phyloP scores from a whole-genome alignment of 768 basidiomycete genomes.

The Boletellus sp. region DNA sequence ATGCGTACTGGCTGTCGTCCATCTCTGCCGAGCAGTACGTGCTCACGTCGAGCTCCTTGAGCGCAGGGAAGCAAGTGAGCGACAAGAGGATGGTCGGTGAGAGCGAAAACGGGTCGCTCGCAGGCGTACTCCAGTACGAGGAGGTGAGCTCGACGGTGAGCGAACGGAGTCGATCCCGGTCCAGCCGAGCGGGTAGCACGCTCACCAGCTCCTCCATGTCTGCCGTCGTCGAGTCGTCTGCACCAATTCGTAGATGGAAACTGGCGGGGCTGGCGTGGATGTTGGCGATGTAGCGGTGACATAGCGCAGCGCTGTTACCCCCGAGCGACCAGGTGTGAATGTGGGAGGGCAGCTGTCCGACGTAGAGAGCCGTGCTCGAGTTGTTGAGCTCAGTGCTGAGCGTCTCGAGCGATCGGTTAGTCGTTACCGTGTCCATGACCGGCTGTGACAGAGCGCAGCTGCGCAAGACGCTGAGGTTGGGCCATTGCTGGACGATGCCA shows the following conservation, averaged over 20 bases:
- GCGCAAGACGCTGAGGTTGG: conserved; percentile 13
- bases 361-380: conserved; percentile 15
- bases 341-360: conserved; percentile 17
- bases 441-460: conserved; percentile 20
- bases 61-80: conserved; percentile 11
- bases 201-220: conserved; percentile 16
- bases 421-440: conserved; percentile 17
- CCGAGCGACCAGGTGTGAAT: conserved; percentile 22
- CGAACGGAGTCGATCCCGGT: conserved; percentile 6
- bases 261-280: conserved; percentile 14
- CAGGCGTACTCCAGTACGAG: conserved; percentile 25
- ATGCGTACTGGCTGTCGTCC: conserved; percentile 18
- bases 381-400: conserved; percentile 29
- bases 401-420: conserved; percentile 12
- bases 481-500: conserved; percentile 21
- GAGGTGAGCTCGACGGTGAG: conserved; percentile 25
- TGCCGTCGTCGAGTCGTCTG: conserved; percentile 20
- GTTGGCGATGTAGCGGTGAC: conserved; percentile 20
- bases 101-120: conserved; percentile 23
- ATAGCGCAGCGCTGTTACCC: conserved; percentile 21
- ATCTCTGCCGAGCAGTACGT: conserved; percentile 17
- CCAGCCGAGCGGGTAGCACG: conserved; percentile 11
- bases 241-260: conserved; percentile 23
- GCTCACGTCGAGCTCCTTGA: conserved; percentile 21
- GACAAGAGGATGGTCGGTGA: conserved; percentile 12